These are phyloP conservation scores for Candida berthetii DNA, from an alignment of 805 yeast species.

Conservation along the genomic window DNA sequence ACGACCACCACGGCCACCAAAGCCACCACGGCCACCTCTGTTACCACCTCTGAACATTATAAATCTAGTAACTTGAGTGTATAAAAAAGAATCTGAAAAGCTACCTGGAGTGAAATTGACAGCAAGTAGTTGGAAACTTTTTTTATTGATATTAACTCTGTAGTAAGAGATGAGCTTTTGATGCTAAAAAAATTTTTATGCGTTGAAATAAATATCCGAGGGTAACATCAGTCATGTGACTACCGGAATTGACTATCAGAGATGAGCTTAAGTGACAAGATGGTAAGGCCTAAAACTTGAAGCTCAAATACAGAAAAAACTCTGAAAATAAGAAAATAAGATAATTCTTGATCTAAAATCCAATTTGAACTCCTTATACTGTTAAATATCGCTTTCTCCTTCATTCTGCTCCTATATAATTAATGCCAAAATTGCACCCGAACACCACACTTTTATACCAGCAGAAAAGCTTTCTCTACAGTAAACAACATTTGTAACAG, in stretches of 20 bases:
- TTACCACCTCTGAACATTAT: conserved; percentile 41
- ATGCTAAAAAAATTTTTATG: neutral
- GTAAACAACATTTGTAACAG: too few species aligned
- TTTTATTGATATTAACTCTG: neutral
- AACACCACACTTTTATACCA: too few species aligned
- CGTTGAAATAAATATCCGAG: neutral
- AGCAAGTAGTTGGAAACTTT: neutral
- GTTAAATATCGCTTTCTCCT: too few species aligned
- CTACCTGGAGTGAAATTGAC: neutral
- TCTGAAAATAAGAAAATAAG: too few species aligned
- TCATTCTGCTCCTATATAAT: too few species aligned
- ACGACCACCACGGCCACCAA: conserved; percentile 42
- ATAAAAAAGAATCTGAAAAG: neutral
- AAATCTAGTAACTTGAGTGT: neutral
- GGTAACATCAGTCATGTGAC: neutral
- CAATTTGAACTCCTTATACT: too few species aligned
- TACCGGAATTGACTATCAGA: neutral
- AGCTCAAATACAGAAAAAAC: too few species aligned
- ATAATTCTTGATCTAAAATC: too few species aligned
- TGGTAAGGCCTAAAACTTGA: too few species aligned
- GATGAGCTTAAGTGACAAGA: too few species aligned
- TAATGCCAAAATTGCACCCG: too few species aligned
- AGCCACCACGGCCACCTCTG: conserved; percentile 65
- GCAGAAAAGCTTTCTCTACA: too few species aligned
- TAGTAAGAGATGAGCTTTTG: neutral